phyloP scores from a whole-genome alignment of 140 eudicot genomes.

The Oenanthe javanica region DNA sequence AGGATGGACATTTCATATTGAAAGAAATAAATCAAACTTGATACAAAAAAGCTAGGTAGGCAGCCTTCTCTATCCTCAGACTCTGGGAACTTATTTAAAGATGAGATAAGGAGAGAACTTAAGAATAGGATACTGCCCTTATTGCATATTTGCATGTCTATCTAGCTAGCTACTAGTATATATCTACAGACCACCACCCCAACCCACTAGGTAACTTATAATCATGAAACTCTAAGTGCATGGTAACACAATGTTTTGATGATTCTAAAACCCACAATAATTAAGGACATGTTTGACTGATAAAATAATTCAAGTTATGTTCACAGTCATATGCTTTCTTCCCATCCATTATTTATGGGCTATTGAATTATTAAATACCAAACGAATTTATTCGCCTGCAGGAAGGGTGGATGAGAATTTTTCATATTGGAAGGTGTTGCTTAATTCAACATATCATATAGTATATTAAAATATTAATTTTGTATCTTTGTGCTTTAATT shows the following conservation, averaged over 20 bases:
- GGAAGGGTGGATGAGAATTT: constrained; percentile 13
- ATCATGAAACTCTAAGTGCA: constrained; percentile 5
- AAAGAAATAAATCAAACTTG: not conserved
- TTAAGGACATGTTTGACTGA: constrained; percentile 13
- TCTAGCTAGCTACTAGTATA: not conserved
- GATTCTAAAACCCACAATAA: not conserved
- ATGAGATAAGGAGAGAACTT: not conserved
- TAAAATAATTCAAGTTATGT: not conserved
- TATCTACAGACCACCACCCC: not conserved
- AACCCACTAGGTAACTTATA: not conserved
- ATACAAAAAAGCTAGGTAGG: not conserved
- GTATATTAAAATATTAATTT: constrained; percentile 2
- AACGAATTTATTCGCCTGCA: constrained; percentile 6
- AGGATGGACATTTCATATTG: not conserved
- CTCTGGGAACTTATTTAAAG: constrained; percentile 7
- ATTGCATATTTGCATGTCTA: not conserved
- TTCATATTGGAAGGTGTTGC: constrained; percentile 1
- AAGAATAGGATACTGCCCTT: constrained; percentile 9
- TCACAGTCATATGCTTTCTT: not conserved
- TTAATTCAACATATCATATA: not conserved
- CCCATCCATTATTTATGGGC: not conserved
- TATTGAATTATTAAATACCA: constrained; percentile 10
- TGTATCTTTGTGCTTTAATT: not conserved
- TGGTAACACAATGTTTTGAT: not conserved
- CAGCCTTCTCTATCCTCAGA: constrained; percentile 8